Evolutionary conservation across 2,329 filamentous ascomycete genomes (phyloP), one percentile per base, ranked within the genome.

Genomic region (Pezicula radicicola): DNA sequence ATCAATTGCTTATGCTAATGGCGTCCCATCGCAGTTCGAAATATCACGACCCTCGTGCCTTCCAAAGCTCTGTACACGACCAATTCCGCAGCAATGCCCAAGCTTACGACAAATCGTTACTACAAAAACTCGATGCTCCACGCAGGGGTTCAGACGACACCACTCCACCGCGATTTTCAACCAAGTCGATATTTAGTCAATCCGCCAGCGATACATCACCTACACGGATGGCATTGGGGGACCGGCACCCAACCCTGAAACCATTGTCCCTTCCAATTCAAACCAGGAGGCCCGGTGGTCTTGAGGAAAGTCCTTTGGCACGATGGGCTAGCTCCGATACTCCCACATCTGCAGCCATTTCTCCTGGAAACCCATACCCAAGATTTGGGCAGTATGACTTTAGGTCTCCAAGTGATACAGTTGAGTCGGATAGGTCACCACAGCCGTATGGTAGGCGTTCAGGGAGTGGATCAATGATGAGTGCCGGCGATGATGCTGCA

Each of bases 401-500:
- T 35, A 62, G 60, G 18, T 63, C 62, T n/a, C 63, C 63, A 6
- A 64, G 51, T 47, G 66, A 68, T 41, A 58, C 52, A 16, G 51
- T 53, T 36, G 66, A 68, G 21, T 60, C 54, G 13, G 64, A 66
- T 45, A 59, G 61, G 43, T 66, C 63, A 13, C 62, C 65, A 40
- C 51, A 59, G 9, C 59, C 61, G 39, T 65, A 58, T 46, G 52
- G 55, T 39, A 69, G 74, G 55, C 74, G 76, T 21, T 77, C 77
- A 55, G 72, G 72, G 37, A 75, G 73, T 59, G 71, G 73, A 53
- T 76, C 76, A 12, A 44, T 61, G 9, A 55, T 61, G 46, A 60
- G 56, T 46, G 28, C 57, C 68, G 73, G 54, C 52, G 80, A 84
- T 52, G 80, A 82, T 51, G 66, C 67, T 40, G 70, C 72, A 28